phyloP scores from a whole-genome alignment of 2,329 filamentous ascomycete species.

The Tolypocladium inflatum region DNA sequence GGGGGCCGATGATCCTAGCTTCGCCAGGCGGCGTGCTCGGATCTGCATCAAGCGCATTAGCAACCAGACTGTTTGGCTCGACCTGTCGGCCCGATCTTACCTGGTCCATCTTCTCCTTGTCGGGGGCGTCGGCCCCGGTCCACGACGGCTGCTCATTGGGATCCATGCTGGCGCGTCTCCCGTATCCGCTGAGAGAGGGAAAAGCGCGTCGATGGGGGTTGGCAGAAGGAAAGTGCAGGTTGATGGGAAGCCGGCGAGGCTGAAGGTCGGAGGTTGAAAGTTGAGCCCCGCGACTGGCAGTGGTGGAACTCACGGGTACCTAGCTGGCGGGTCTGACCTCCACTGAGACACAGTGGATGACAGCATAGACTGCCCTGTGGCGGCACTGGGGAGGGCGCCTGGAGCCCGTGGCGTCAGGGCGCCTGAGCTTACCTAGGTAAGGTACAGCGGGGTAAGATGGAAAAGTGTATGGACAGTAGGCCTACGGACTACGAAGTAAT shows the following conservation, averaged over 20 bases:
- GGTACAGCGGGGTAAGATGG: too few species aligned
- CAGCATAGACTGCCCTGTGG: background rate
- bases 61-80: background rate
- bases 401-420: background rate
- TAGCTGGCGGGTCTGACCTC: background rate
- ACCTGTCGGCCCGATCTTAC: slow-evolving; percentile 17
- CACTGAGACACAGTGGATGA: background rate
- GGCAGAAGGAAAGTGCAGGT: slow-evolving; percentile 1
- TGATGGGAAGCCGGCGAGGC: background rate
- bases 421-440: background rate
- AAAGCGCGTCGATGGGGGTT: background rate
- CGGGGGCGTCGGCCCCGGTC: slow-evolving; percentile 39
- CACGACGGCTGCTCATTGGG: slow-evolving; percentile 32
- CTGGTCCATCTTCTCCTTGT: slow-evolving; percentile 51
- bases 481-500: too few species aligned
- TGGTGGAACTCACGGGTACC: background rate
- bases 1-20: slow-evolving; percentile 30
- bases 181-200: background rate
- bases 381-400: background rate
- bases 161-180: slow-evolving; percentile 27
- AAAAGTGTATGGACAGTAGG: too few species aligned
- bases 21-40: slow-evolving; percentile 38
- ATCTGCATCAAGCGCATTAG: slow-evolving; percentile 23
- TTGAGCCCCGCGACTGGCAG: background rate
- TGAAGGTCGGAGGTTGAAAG: background rate